Evolutionary conservation across 2,329 filamentous ascomycete species (phyloP).

Genomic region (Neonectria neomacrospora): DNA sequence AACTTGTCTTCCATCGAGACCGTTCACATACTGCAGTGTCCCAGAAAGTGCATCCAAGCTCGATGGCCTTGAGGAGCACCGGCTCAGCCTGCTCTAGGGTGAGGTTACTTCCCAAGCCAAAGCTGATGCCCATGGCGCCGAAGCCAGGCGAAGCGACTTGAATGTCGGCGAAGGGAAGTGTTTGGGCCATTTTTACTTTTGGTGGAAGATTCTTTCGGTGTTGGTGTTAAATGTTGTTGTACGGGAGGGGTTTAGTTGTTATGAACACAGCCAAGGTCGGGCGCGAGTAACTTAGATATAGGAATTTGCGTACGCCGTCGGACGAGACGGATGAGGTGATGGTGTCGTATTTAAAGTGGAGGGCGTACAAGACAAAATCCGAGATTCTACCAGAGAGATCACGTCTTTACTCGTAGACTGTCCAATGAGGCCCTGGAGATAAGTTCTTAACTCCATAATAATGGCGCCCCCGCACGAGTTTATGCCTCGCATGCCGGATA

Average conservation of each 20-base stretch:
- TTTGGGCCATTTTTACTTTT: not conserved
- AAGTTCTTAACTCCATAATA: not conserved
- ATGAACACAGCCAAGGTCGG: not conserved
- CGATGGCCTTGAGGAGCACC: not conserved
- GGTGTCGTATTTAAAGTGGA: not conserved
- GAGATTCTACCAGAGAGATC: not conserved
- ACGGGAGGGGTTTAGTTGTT: not conserved
- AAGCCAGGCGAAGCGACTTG: not conserved
- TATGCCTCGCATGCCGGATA: not conserved
- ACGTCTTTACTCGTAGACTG: not conserved
- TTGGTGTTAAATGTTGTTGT: not conserved
- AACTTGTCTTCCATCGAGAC: not conserved
- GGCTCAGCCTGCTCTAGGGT: not conserved
- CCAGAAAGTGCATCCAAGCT: constrained; percentile 1
- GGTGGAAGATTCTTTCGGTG: not conserved
- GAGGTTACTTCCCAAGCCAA: not conserved
- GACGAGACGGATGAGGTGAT: not conserved
- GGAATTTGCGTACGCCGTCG: not conserved
- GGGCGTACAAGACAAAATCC: not conserved
- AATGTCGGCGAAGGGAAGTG: not conserved
- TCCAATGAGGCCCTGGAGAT: not conserved
- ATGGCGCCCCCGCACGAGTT: not conserved
- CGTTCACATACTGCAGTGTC: not conserved
- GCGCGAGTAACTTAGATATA: not conserved
- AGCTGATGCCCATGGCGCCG: not conserved